A percentile compares a stretch with the other conserved stretches of the same genome.
Evolutionary conservation across 192 early-diverging fungal species (phyloP).

Genomic region (Lobosporangium transversale): DNA sequence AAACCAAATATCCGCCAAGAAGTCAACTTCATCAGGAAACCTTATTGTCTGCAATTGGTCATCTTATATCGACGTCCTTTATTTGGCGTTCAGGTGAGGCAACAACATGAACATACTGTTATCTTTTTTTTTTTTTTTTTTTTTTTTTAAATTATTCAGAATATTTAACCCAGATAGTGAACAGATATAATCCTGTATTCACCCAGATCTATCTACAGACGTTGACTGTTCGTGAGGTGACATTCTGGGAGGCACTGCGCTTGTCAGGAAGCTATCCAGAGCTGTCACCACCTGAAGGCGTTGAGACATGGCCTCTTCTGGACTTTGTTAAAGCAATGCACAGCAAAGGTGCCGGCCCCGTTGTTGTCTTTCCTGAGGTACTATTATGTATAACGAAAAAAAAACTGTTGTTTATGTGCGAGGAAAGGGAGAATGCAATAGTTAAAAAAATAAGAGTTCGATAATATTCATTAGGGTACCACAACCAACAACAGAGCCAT

Average conservation of each 20-base stretch:
- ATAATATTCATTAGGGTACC: too few relatives aligned
- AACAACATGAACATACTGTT: too few relatives aligned
- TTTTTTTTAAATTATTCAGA: too few relatives aligned
- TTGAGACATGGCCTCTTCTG: conserved; percentile 51
- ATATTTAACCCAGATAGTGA: too few relatives aligned
- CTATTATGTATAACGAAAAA: too few relatives aligned
- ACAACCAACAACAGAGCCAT: conserved; percentile 90
- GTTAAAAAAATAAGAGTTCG: too few relatives aligned
- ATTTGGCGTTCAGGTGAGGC: conserved; percentile 73
- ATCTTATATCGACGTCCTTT: conserved; percentile 87
- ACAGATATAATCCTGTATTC: conserved; percentile 72
- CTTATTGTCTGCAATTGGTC: conserved; percentile 83
- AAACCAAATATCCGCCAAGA: conserved; percentile 23
- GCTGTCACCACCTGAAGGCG: conserved; percentile 27
- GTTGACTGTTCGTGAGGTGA: conserved; percentile 61
- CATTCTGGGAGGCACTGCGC: conserved; percentile 66
- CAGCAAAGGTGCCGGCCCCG: conserved; percentile 58
- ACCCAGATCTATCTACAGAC: conserved; percentile 60
- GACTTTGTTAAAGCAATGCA: conserved; percentile 55
- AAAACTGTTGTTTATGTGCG: background rate
- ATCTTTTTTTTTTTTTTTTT: too few relatives aligned
- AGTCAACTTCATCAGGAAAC: conserved; percentile 66
- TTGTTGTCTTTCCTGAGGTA: conserved; percentile 78
- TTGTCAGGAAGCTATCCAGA: conserved; percentile 59
- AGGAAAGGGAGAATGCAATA: background rate